A percentile compares a stretch with the other conserved stretches of the same genome.
Conservation (phyloP, 2,329 filamentous ascomycete genomes). For the Diaporthe eres region DNA sequence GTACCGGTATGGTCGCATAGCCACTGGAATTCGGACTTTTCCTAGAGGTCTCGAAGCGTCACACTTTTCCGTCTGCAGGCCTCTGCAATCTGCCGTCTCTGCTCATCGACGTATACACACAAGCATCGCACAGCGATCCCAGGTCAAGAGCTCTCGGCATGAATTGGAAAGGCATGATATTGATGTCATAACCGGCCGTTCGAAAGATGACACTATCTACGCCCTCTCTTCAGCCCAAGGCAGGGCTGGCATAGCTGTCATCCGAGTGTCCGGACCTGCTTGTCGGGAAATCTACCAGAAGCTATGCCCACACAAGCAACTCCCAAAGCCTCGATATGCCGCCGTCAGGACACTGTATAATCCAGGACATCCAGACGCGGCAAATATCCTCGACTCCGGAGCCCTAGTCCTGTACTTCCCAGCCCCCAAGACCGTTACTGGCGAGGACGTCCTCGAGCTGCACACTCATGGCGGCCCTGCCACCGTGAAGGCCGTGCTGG, state of each 20-base stretch:
- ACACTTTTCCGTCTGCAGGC: not conserved
- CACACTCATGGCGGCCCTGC: constrained; percentile 95
- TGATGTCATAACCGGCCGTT: constrained; percentile 32
- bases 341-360: constrained; percentile 81
- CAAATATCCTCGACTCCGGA: constrained; percentile 80
- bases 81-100: not conserved
- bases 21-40: constrained; percentile 33
- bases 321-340: constrained; percentile 70
- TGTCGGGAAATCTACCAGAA: constrained; percentile 73
- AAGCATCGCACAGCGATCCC: not conserved
- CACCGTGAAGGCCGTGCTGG: constrained; percentile 87
- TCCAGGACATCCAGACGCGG: constrained; percentile 48
- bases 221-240: constrained; percentile 90
- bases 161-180: not conserved
- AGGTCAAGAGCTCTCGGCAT: not conserved
- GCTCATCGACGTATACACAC: constrained; percentile 6
- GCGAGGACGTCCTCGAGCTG: constrained; percentile 91
- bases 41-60: not conserved
- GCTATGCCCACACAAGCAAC: constrained; percentile 63
- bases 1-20: constrained; percentile 40
- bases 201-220: constrained; percentile 80
- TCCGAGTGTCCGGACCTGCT: constrained; percentile 86
- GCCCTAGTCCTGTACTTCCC: constrained; percentile 89
- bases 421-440: constrained; percentile 85
- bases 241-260: constrained; percentile 89